phyloP scores from a whole-genome alignment of 345 rosid species.

The Rhodomyrtus tomentosa region DNA sequence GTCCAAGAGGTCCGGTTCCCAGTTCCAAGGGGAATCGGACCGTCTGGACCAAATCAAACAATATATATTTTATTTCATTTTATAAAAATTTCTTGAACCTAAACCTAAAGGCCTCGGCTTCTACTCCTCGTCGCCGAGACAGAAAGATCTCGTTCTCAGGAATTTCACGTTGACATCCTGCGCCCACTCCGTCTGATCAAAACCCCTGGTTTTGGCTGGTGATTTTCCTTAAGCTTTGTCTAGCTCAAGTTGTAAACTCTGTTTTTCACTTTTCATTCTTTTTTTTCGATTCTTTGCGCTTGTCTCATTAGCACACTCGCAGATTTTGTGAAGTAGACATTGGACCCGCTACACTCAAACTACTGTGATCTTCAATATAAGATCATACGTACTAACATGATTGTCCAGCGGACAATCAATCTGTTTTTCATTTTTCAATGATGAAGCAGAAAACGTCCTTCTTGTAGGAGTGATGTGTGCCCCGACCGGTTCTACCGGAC shows the following conservation, averaged over 20 bases:
- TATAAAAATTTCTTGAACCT: too few species aligned
- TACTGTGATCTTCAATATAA: too few species aligned
- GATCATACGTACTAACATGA: too few species aligned
- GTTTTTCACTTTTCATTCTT: background rate
- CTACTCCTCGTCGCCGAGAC: background rate
- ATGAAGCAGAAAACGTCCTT: too few species aligned
- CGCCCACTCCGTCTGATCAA: background rate
- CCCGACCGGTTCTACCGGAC: too few species aligned
- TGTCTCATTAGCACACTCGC: background rate
- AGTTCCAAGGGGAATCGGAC: too few species aligned
- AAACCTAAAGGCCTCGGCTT: background rate
- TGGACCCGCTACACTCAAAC: background rate
- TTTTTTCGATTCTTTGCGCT: accelerated
- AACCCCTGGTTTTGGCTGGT: background rate
- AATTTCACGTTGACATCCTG: background rate
- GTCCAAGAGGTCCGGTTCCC: too few species aligned
- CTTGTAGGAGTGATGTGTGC: too few species aligned
- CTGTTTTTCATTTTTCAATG: too few species aligned
- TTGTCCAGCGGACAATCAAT: too few species aligned
- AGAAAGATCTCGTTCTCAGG: background rate
- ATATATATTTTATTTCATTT: too few species aligned
- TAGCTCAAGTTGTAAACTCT: background rate
- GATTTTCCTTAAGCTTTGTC: background rate
- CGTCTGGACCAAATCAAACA: too few species aligned
- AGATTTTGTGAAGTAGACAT: background rate